Evolutionary conservation across 2,329 filamentous ascomycete species (phyloP).

Genomic region (Aspergillus pseudotamarii): DNA sequence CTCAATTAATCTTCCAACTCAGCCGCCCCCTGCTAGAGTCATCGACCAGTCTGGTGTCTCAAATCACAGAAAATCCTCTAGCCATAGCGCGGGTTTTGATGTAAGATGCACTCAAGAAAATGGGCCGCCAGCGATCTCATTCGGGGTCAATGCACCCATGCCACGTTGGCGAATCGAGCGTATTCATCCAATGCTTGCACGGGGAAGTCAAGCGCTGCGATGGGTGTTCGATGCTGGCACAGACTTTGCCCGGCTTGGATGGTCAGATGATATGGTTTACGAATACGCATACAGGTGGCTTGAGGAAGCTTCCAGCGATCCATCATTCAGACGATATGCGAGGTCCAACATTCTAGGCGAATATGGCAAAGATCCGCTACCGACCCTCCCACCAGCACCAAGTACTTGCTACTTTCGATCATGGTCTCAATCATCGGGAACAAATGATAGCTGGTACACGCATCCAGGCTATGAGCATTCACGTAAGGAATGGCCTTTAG

Average conservation of each 20-base stretch:
- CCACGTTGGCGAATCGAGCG: slow-evolving; percentile 19
- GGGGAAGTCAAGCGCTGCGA: slow-evolving; percentile 1
- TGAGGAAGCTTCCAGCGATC: slow-evolving; percentile 16
- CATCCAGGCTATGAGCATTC: slow-evolving; percentile 12
- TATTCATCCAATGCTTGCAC: not conserved
- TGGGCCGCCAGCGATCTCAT: not conserved
- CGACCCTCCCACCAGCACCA: slow-evolving; percentile 21
- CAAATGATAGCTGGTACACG: not conserved
- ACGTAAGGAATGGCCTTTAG: not conserved
- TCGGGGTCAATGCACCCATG: not conserved
- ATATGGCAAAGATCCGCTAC: slow-evolving; percentile 25
- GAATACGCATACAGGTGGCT: slow-evolving; percentile 26
- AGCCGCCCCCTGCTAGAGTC: not conserved
- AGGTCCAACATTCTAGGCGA: slow-evolving; percentile 11
- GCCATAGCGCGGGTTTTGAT: not conserved
- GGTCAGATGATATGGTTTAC: slow-evolving; percentile 17
- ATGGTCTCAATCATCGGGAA: not conserved
- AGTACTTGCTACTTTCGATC: not conserved
- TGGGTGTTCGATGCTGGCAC: slow-evolving; percentile 28
- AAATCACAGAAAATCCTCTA: not conserved
- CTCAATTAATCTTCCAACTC: not conserved
- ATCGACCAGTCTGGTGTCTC: not conserved
- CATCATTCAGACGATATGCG: slow-evolving; percentile 18
- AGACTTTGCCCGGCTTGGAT: not conserved
- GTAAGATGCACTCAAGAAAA: not conserved